These are phyloP conservation scores for Aspergillus hortae DNA, from an alignment of 2,329 filamentous ascomycete genomes.

Conservation along the genomic window DNA sequence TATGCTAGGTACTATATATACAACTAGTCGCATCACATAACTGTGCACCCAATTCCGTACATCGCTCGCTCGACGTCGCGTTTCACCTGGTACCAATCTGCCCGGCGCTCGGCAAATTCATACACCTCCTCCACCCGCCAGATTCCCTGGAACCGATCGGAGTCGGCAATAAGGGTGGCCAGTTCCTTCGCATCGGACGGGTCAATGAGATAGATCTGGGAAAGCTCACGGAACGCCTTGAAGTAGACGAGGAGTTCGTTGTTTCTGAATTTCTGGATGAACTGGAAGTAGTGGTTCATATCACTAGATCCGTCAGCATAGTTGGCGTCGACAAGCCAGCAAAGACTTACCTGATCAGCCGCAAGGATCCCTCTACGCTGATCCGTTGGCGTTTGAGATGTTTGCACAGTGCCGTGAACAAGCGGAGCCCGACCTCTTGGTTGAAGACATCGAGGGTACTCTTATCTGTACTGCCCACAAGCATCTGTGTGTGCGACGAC, in stretches of 20 bases:
- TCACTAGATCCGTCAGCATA: constrained; percentile 54
- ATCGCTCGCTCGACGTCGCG: constrained; percentile 89
- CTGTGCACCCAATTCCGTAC: constrained; percentile 84
- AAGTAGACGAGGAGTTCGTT: constrained; percentile 85
- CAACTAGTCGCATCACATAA: constrained; percentile 63
- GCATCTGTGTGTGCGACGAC: constrained; percentile 84
- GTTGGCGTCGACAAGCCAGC: not conserved
- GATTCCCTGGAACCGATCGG: constrained; percentile 82
- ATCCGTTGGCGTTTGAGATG: constrained; percentile 95
- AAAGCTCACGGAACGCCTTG: constrained; percentile 82
- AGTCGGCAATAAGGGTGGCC: constrained; percentile 90
- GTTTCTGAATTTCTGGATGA: constrained; percentile 77
- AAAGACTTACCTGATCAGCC: constrained; percentile 67
- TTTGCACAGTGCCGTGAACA: constrained; percentile 92
- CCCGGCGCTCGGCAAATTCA: constrained; percentile 88
- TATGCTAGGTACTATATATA: constrained; percentile 10
- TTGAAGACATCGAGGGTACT: constrained; percentile 98
- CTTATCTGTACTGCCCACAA: constrained; percentile 93
- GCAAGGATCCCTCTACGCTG: constrained; percentile 82
- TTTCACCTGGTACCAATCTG: constrained; percentile 92
- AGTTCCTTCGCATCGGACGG: constrained; percentile 86
- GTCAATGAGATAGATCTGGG: constrained; percentile 93
- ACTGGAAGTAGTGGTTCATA: constrained; percentile 89
- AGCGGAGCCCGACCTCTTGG: constrained; percentile 87
- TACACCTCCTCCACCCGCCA: constrained; percentile 96